A percentile compares a stretch with the other conserved stretches of the same genome.
phyloP scores from a whole-genome alignment of 2,329 filamentous ascomycete species.

The Arthrinium puccinioides region DNA sequence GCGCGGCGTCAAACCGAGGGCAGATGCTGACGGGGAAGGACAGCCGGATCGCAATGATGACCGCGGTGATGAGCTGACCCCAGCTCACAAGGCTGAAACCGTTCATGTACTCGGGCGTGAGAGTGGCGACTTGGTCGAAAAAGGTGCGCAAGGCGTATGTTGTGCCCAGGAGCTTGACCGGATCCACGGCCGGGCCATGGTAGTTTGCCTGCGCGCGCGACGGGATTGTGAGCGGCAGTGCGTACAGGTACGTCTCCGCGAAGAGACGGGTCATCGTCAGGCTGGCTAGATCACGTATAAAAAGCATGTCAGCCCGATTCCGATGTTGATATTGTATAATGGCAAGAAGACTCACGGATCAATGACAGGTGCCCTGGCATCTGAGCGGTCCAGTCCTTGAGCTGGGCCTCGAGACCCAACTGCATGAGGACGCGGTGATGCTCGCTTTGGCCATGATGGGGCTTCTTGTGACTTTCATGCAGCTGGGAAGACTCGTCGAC shows the following conservation, averaged over 20 bases:
- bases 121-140: conserved; percentile 22
- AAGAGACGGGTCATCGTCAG: conserved; percentile 27
- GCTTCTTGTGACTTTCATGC: conserved; percentile 16
- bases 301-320: neutral
- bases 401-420: conserved; percentile 39
- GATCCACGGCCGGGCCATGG: conserved; percentile 13
- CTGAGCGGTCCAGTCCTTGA: conserved; percentile 29
- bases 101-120: conserved; percentile 19
- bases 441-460: conserved; percentile 18
- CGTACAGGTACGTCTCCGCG: conserved; percentile 31
- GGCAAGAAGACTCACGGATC: conserved; percentile 13
- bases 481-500: conserved; percentile 29
- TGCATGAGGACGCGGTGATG: conserved; percentile 37
- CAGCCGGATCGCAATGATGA: conserved; percentile 37
- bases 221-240: conserved; percentile 26
- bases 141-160: conserved; percentile 19
- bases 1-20: conserved; percentile 27
- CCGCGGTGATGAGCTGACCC: conserved; percentile 30
- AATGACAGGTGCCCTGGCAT: conserved; percentile 27
- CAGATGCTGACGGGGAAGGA: conserved; percentile 35
- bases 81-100: conserved; percentile 35
- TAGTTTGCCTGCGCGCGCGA: conserved; percentile 4
- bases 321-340: neutral
- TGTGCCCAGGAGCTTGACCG: conserved; percentile 11
- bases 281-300: conserved; percentile 15